These are phyloP conservation scores for Plasmodium cynomolgi DNA, from an alignment of 169 alveolate genomes.

Conservation along the genomic window DNA sequence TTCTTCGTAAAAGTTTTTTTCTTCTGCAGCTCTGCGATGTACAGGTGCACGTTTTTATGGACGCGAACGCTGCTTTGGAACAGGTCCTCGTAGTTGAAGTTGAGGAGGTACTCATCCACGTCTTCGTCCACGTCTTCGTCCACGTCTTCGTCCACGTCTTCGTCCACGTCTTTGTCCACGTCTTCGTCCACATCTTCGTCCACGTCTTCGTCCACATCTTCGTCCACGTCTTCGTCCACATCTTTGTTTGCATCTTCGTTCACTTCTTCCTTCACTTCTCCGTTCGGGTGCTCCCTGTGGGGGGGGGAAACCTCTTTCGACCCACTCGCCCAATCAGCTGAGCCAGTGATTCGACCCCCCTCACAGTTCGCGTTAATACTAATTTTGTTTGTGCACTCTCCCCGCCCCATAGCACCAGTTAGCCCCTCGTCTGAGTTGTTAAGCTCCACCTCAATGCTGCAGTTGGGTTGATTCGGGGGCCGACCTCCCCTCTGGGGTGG, in stretches of 20 bases:
- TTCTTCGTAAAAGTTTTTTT: slow-evolving; percentile 43
- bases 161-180: neutral
- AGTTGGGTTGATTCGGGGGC: neutral
- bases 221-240: too few species aligned
- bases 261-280: too few species aligned
- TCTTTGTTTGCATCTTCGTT: too few species aligned
- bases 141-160: neutral
- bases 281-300: neutral
- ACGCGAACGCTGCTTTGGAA: slow-evolving; percentile 35
- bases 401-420: neutral
- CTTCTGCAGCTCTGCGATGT: slow-evolving; percentile 34
- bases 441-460: neutral
- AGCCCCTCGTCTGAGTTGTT: neutral
- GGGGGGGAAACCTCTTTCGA: neutral
- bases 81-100: slow-evolving; percentile 46
- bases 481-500: neutral
- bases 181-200: neutral
- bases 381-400: neutral
- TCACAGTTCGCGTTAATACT: slow-evolving; percentile 17
- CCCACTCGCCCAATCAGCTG: neutral
- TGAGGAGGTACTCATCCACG: slow-evolving; percentile 44
- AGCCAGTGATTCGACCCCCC: neutral
- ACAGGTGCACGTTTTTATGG: slow-evolving; percentile 21
- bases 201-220: too few species aligned
- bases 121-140: slow-evolving; percentile 8